Evolutionary conservation across 2,329 filamentous ascomycete species (phyloP).

Genomic region (Trichoderma sp.): DNA sequence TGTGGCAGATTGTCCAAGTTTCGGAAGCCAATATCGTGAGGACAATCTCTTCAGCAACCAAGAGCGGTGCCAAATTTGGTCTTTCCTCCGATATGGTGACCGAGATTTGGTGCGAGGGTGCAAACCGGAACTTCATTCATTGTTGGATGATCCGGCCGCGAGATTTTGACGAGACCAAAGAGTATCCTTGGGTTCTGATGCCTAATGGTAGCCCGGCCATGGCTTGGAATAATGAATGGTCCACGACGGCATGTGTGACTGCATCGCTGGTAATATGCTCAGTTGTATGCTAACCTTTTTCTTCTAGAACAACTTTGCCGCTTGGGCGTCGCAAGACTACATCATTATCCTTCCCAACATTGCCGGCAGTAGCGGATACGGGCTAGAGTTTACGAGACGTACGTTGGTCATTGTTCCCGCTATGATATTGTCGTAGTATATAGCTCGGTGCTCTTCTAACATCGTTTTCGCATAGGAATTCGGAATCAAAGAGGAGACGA

Average conservation of each 20-base stretch:
- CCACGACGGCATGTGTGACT: constrained; percentile 35
- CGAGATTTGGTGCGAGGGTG: constrained; percentile 42
- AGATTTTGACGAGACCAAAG: constrained; percentile 35
- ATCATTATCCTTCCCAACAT: constrained; percentile 58
- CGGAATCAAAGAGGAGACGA: constrained; percentile 51
- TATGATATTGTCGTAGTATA: not conserved
- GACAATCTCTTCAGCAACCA: constrained; percentile 32
- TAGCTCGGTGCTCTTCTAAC: not conserved
- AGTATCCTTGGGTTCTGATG: constrained; percentile 38
- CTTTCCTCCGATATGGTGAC: constrained; percentile 37
- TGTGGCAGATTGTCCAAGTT: constrained; percentile 37
- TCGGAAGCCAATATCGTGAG: constrained; percentile 23
- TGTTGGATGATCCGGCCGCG: constrained; percentile 40
- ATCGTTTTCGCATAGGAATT: constrained; percentile 40
- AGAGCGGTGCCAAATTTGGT: constrained; percentile 32
- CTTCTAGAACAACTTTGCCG: constrained; percentile 49
- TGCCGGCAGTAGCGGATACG: constrained; percentile 57
- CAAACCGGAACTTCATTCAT: constrained; percentile 36
- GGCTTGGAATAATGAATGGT: constrained; percentile 54
- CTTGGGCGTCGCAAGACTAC: constrained; percentile 61
- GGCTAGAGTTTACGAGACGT: constrained; percentile 36
- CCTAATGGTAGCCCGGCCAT: constrained; percentile 43
- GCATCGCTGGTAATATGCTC: not conserved
- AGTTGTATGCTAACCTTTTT: not conserved
- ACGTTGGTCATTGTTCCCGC: not conserved